These are phyloP conservation scores for Aspergillus fructus DNA, from an alignment of 2,329 filamentous ascomycete species.

Conservation along the genomic window DNA sequence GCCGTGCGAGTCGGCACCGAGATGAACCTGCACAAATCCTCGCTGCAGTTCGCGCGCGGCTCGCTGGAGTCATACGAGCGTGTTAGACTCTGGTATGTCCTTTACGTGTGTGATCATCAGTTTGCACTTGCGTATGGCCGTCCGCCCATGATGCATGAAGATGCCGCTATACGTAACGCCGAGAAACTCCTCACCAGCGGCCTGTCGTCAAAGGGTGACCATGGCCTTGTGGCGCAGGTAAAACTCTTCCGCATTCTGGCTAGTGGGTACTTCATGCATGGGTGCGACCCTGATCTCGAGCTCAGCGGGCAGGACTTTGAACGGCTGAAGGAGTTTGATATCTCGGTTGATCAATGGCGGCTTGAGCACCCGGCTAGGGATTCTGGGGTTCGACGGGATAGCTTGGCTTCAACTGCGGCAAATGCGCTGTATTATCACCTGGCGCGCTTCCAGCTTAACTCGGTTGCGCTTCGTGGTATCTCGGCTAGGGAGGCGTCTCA, in stretches of 20 bases:
- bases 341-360: conserved; percentile 40
- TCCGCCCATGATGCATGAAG: conserved; percentile 26
- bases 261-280: conserved; percentile 51
- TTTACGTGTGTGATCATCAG: conserved; percentile 41
- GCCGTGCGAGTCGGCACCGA: conserved; percentile 25
- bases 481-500: no score
- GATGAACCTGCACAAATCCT: conserved; percentile 24
- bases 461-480: no score
- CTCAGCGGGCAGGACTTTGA: conserved; percentile 46
- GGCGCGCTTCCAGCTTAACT: no score
- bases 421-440: no score
- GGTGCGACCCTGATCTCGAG: conserved; percentile 47
- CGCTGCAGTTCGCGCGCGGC: conserved; percentile 22
- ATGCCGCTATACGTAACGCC: not conserved
- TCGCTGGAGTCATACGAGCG: conserved; percentile 22
- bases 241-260: conserved; percentile 51
- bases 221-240: conserved; percentile 51
- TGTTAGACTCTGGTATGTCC: conserved; percentile 33
- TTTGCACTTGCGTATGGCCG: conserved; percentile 36
- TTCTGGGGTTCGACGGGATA: no score
- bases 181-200: conserved; percentile 19
- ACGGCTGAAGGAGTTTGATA: conserved; percentile 33
- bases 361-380: conserved; percentile 27
- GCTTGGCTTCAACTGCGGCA: no score
- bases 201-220: conserved; percentile 48